phyloP scores from a whole-genome alignment of 495 filamentous ascomycete species.

The Talaromyces proteolyticus region DNA sequence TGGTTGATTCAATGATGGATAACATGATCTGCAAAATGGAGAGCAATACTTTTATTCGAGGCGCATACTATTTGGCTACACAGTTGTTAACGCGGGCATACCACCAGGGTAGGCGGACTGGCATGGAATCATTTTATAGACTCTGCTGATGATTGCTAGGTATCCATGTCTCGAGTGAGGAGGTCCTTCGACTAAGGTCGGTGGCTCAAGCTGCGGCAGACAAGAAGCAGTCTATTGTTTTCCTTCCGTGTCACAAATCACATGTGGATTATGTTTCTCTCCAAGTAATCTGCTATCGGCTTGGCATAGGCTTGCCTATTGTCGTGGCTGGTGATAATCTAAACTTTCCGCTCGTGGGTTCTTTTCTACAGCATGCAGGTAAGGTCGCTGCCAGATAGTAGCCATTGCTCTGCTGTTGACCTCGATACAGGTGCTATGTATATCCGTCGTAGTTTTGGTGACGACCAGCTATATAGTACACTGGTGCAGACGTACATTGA shows the following conservation, averaged over 20 bases:
- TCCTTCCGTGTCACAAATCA: slow-evolving; percentile 87
- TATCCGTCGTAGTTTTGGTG: slow-evolving; percentile 87
- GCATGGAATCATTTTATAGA: neutral
- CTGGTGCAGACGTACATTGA: slow-evolving; percentile 96
- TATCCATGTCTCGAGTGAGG: slow-evolving; percentile 92
- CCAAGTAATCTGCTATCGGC: slow-evolving; percentile 88
- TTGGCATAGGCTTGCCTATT: slow-evolving; percentile 84
- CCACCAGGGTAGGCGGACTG: slow-evolving; percentile 64
- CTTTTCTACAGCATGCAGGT: slow-evolving; percentile 90
- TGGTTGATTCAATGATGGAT: slow-evolving; percentile 78
- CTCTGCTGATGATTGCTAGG: slow-evolving; percentile 26
- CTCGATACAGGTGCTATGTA: slow-evolving; percentile 73
- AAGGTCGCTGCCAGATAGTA: slow-evolving; percentile 11
- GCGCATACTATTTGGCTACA: slow-evolving; percentile 83
- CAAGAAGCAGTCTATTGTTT: slow-evolving; percentile 93
- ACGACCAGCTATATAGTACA: slow-evolving; percentile 83
- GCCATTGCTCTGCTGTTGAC: neutral
- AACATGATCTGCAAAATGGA: slow-evolving; percentile 99
- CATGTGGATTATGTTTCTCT: slow-evolving; percentile 95
- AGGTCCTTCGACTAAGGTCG: slow-evolving; percentile 72
- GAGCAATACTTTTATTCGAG: slow-evolving; percentile 84
- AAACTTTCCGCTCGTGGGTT: slow-evolving; percentile 85
- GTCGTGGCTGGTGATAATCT: slow-evolving; percentile 95
- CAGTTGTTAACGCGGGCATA: slow-evolving; percentile 90
- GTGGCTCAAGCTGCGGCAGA: slow-evolving; percentile 76